Conservation (phyloP, 371 early-diverging fungal species). For the Circinella minor region DNA sequence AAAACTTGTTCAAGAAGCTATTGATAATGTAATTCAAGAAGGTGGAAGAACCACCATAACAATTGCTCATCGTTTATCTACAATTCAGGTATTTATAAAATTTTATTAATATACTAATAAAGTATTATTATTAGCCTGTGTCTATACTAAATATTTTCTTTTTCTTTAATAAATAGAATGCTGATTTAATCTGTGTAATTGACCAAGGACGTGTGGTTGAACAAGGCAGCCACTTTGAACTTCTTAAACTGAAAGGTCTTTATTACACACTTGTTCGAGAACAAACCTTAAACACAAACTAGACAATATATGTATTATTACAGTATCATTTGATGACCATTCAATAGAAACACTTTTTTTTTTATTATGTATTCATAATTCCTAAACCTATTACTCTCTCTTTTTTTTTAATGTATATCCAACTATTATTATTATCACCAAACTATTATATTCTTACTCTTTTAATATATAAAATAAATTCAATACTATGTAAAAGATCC, state of each 20-base stretch:
- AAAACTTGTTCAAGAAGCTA: slow-evolving; percentile 83
- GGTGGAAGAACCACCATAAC: slow-evolving; percentile 65
- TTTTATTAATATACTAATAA: slow-evolving; percentile 48
- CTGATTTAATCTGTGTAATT: slow-evolving; percentile 81
- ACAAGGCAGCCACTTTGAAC: slow-evolving; percentile 65
- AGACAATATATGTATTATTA: too few relatives aligned
- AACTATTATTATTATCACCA: too few relatives aligned
- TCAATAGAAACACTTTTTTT: too few relatives aligned
- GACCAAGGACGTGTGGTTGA: slow-evolving; percentile 68
- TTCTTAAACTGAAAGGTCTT: slow-evolving; percentile 48
- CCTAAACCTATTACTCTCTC: too few relatives aligned
- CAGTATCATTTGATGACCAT: too few relatives aligned
- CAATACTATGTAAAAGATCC: too few relatives aligned
- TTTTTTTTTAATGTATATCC: too few relatives aligned
- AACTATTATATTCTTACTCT: too few relatives aligned
- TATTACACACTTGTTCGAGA: slow-evolving; percentile 53
- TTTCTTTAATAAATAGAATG: slow-evolving; percentile 67
- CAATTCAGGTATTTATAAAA: slow-evolving; percentile 56
- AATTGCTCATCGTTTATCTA: slow-evolving; percentile 74
- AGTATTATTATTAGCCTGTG: slow-evolving; percentile 22
- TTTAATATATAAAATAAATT: too few relatives aligned
- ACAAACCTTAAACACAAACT: slow-evolving; percentile 17
- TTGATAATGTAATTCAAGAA: slow-evolving; percentile 68
- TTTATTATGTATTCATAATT: too few relatives aligned
- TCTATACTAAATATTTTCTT: slow-evolving; percentile 49